Conservation (phyloP, 1,284 basidiomycete genomes). For the Ganoderma lingzhi region DNA sequence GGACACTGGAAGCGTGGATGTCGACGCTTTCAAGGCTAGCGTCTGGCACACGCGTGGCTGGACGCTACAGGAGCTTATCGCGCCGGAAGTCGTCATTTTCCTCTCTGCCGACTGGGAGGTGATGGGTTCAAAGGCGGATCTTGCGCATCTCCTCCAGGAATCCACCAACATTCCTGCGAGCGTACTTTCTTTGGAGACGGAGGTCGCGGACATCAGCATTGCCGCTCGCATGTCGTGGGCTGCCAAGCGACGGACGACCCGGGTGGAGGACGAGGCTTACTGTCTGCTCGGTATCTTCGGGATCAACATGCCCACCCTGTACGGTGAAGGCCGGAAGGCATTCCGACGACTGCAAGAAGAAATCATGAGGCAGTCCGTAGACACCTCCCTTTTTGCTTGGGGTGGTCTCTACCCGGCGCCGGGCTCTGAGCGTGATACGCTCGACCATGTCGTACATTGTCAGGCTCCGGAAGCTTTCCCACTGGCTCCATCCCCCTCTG, state of each 20-base stretch:
- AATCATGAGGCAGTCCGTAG: conserved; percentile 14
- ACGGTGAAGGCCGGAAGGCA: conserved; percentile 12
- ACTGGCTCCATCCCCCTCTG: background rate
- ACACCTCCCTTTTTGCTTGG: conserved; percentile 14
- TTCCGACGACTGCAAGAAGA: conserved; percentile 13
- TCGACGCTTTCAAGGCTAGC: background rate
- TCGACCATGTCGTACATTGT: background rate
- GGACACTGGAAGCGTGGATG: background rate
- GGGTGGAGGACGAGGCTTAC: conserved; percentile 16
- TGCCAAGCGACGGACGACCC: background rate
- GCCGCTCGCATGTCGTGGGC: conserved; percentile 3
- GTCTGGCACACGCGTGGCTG: background rate
- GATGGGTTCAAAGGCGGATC: background rate
- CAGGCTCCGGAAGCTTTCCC: background rate
- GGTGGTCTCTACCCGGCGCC: background rate
- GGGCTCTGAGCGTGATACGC: background rate
- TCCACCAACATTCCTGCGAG: background rate
- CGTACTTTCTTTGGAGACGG: background rate
- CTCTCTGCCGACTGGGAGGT: background rate
- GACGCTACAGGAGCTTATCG: conserved; percentile 2
- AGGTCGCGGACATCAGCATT: background rate
- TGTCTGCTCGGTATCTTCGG: conserved; percentile 10
- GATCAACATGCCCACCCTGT: conserved; percentile 14
- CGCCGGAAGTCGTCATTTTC: background rate
- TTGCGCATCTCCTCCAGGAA: background rate